Conservation (phyloP, 2,329 filamentous ascomycete genomes). For the Chaetothyriales sp. region DNA sequence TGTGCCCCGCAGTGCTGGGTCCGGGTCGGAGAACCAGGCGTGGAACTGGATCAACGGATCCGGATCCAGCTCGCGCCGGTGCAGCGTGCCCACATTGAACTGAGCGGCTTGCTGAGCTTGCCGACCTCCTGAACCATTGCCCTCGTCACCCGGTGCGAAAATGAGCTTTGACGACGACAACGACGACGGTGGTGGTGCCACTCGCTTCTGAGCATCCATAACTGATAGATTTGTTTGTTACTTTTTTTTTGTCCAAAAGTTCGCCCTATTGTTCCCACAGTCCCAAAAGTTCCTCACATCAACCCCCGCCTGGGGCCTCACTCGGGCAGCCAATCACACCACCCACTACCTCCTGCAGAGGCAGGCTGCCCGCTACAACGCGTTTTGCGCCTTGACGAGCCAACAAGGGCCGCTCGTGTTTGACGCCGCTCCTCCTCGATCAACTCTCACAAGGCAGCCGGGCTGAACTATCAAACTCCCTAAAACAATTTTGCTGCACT, state of each 20-base stretch:
- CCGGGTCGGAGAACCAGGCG: slow-evolving; percentile 69
- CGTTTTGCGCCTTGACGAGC: neutral
- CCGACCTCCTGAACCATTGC: slow-evolving; percentile 30
- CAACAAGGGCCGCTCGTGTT: neutral
- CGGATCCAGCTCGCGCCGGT: slow-evolving; percentile 44
- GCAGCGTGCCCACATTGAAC: slow-evolving; percentile 55
- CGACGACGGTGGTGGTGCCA: neutral
- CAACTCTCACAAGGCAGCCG: too few relatives aligned
- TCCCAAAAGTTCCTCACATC: neutral
- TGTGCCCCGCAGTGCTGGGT: slow-evolving; percentile 50
- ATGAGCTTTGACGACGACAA: neutral
- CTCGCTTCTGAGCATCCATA: neutral
- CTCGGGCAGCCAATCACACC: neutral
- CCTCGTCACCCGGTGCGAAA: neutral
- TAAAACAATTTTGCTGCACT: too few relatives aligned
- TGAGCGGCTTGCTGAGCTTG: slow-evolving; percentile 56
- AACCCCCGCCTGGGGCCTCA: neutral
- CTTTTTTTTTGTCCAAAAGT: neutral
- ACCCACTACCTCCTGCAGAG: too few relatives aligned
- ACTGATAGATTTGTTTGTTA: neutral
- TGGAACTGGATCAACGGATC: slow-evolving; percentile 76
- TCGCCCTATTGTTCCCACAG: neutral
- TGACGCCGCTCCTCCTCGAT: too few relatives aligned
- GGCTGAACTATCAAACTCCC: too few relatives aligned
- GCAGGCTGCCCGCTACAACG: too few relatives aligned